Conservation (phyloP, 2,329 filamentous ascomycete genomes). For the Coniochaeta ligniaria region DNA sequence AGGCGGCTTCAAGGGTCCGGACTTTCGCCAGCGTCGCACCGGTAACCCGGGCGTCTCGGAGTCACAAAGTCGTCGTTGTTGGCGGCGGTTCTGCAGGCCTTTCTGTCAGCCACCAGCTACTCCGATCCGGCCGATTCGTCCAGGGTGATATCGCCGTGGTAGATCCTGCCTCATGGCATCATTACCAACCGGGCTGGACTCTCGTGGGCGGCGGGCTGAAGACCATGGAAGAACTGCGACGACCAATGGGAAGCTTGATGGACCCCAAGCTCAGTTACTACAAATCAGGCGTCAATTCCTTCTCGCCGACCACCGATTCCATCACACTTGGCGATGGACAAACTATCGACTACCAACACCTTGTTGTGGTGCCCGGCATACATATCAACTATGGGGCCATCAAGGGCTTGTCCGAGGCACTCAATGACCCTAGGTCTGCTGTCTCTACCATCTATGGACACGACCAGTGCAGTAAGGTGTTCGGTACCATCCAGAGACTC, state of each 20-base stretch:
- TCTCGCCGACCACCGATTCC: constrained; percentile 48
- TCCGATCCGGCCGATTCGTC: constrained; percentile 48
- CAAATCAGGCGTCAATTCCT: constrained; percentile 37
- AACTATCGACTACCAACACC: constrained; percentile 53
- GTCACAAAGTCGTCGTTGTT: constrained; percentile 59
- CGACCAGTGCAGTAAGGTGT: constrained; percentile 47
- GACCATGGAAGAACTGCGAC: constrained; percentile 49
- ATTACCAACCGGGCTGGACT: constrained; percentile 67
- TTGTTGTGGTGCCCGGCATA: constrained; percentile 55
- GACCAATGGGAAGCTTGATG: constrained; percentile 41
- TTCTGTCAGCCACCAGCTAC: constrained; percentile 59
- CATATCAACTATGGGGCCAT: constrained; percentile 41
- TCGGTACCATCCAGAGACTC: constrained; percentile 37
- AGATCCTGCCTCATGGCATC: constrained; percentile 55
- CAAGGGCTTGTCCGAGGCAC: constrained; percentile 49
- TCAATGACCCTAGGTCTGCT: constrained; percentile 34
- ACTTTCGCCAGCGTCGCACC: no score
- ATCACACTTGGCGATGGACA: constrained; percentile 49
- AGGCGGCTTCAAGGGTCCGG: no score
- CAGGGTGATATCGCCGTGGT: constrained; percentile 56
- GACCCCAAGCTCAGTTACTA: constrained; percentile 57
- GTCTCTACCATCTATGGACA: constrained; percentile 54
- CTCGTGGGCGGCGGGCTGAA: constrained; percentile 61
- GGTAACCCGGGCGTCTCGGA: neutral
- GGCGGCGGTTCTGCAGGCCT: constrained; percentile 61